A percentile compares a stretch with the other conserved stretches of the same genome.
These are phyloP conservation scores for Globisporangium orthogonon DNA, from an alignment of 352 stramenopile species.

Conservation along the genomic window DNA sequence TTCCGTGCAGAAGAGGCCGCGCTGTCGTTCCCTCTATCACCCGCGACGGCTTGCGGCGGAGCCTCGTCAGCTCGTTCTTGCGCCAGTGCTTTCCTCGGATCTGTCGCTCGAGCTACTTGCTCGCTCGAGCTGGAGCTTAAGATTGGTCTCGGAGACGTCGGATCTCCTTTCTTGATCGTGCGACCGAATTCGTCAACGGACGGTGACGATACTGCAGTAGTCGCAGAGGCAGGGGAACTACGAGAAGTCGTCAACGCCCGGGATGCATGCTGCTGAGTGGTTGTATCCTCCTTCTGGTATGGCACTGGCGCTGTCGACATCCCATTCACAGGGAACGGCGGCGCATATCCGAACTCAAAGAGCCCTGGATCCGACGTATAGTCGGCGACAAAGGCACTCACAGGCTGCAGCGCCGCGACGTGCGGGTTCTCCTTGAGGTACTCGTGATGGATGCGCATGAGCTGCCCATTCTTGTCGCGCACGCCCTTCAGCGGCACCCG, in stretches of 20 bases:
- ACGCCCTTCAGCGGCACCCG: constrained; percentile 52
- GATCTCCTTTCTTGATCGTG: constrained; percentile 16
- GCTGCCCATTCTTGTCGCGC: constrained; percentile 72
- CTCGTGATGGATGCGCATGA: constrained; percentile 65
- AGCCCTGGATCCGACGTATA: constrained; percentile 38
- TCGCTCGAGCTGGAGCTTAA: background rate
- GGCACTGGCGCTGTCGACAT: constrained; percentile 45
- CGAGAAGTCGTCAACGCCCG: background rate
- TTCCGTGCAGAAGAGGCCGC: constrained; percentile 5
- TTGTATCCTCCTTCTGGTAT: constrained; percentile 34
- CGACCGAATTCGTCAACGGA: constrained; percentile 61
- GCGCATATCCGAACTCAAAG: constrained; percentile 68
- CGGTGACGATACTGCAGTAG: constrained; percentile 1
- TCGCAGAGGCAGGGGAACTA: background rate
- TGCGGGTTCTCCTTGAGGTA: constrained; percentile 74
- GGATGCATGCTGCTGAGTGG: background rate
- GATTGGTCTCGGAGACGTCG: background rate
- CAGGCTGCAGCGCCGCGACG: constrained; percentile 36
- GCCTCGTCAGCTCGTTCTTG: background rate
- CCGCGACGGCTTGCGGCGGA: background rate
- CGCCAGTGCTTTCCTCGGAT: constrained; percentile 12
- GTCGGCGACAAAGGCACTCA: constrained; percentile 39
- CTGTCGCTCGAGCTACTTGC: constrained; percentile 7
- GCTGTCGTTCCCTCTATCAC: background rate
- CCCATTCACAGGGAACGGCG: constrained; percentile 44